Evolutionary conservation across 768 basidiomycete species (phyloP).

Genomic region (Podaxis mareebaensis): DNA sequence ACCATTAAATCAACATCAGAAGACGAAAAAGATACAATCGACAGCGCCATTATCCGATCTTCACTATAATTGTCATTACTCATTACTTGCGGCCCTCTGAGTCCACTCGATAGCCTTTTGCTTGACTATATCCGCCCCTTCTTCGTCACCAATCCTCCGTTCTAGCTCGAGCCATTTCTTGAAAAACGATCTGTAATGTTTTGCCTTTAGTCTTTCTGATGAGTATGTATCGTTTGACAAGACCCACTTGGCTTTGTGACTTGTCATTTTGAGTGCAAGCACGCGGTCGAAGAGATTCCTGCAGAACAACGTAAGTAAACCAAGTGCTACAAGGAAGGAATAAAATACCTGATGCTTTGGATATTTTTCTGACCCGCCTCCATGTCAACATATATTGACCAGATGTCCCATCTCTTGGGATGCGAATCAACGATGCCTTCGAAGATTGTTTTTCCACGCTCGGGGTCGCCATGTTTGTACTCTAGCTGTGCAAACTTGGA

Average conservation of each 20-base stretch:
- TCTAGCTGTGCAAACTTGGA: conserved; percentile 94
- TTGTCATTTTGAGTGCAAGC: conserved; percentile 83
- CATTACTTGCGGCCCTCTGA: conserved; percentile 49
- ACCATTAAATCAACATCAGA: too few species aligned
- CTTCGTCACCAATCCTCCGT: conserved; percentile 82
- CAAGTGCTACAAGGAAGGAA: conserved; percentile 1
- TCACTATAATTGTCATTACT: conserved; percentile 6
- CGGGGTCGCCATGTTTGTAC: conserved; percentile 91
- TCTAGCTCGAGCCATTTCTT: conserved; percentile 97
- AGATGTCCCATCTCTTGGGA: conserved; percentile 92
- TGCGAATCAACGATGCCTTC: conserved; percentile 96
- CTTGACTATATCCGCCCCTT: conserved; percentile 80
- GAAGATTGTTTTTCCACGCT: conserved; percentile 93
- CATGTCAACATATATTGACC: conserved; percentile 98
- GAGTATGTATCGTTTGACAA: neutral
- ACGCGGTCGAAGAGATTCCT: conserved; percentile 90
- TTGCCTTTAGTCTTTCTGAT: conserved; percentile 10
- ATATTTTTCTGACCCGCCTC: conserved; percentile 81
- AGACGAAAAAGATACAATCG: neutral
- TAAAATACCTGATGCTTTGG: conserved; percentile 67
- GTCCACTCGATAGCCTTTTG: conserved; percentile 92
- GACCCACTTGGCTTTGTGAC: conserved; percentile 91
- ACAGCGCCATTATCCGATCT: conserved; percentile 5
- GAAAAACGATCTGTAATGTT: conserved; percentile 74
- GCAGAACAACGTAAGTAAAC: conserved; percentile 4